Evolutionary conservation across 2,329 filamentous ascomycete genomes (phyloP).

Genomic region (Trichoderma breve): DNA sequence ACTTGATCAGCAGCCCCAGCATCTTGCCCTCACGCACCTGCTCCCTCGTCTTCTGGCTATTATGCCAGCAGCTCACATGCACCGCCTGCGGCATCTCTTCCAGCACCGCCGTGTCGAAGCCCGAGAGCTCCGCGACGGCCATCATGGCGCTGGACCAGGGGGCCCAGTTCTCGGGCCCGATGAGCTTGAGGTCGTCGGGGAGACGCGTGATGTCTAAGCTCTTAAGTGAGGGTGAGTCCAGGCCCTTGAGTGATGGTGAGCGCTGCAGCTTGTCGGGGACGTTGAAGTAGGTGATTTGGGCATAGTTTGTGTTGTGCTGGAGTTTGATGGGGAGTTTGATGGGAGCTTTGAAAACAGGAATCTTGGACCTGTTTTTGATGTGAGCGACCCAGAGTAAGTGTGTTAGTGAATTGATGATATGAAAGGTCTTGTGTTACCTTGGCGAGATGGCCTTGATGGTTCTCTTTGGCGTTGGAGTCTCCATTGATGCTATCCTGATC

Average conservation of each 20-base stretch:
- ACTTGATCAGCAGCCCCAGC: conserved; percentile 18
- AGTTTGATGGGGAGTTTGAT: neutral
- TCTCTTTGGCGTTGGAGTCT: neutral
- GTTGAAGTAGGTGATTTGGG: conserved; percentile 17
- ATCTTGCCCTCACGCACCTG: conserved; percentile 10
- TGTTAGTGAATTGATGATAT: neutral
- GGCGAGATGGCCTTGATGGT: conserved; percentile 2
- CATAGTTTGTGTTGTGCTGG: neutral
- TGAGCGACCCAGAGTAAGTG: neutral
- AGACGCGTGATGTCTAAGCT: conserved; percentile 5
- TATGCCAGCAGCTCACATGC: conserved; percentile 5
- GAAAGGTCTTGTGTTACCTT: neutral
- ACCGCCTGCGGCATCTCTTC: conserved; percentile 1
- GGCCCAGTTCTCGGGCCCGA: conserved; percentile 18
- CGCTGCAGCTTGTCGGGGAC: conserved; percentile 18
- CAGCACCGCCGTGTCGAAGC: conserved; percentile 11
- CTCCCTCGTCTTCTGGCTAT: conserved; percentile 1
- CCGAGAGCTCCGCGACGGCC: conserved; percentile 17
- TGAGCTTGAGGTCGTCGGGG: conserved; percentile 17
- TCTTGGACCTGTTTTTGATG: neutral
- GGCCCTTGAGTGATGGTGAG: neutral
- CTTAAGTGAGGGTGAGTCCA: neutral
- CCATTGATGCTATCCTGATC: neutral
- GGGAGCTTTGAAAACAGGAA: neutral
- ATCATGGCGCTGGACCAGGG: conserved; percentile 17